Evolutionary conservation across 1,284 basidiomycete genomes (phyloP).

Genomic region (Megacollybia platyphylla): DNA sequence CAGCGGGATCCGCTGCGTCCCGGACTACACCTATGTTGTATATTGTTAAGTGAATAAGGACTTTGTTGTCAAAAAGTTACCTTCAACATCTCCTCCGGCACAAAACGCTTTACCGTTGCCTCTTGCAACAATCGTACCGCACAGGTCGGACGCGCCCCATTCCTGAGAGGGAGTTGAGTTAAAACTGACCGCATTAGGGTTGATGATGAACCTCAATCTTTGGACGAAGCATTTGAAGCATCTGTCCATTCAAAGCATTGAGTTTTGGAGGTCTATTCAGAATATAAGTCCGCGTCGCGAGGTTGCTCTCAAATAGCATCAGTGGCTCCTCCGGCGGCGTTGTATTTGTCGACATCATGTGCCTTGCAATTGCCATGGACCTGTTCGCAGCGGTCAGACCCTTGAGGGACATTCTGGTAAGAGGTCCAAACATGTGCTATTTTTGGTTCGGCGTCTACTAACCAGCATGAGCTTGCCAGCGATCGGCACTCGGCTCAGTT

Average conservation of each 20-base stretch:
- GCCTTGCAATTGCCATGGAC: slow-evolving; percentile 42
- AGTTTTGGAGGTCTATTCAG: slow-evolving; percentile 79
- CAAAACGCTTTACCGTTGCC: slow-evolving; percentile 83
- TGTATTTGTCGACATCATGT: slow-evolving; percentile 38
- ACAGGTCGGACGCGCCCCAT: slow-evolving; percentile 69
- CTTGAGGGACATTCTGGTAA: slow-evolving; percentile 31
- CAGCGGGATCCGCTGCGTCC: slow-evolving; percentile 32
- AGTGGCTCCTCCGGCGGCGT: slow-evolving; percentile 23
- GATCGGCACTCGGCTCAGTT: slow-evolving; percentile 37
- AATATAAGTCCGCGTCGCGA: slow-evolving; percentile 53
- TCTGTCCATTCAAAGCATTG: slow-evolving; percentile 78
- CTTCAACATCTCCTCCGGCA: slow-evolving; percentile 87
- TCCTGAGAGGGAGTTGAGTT: slow-evolving; percentile 32
- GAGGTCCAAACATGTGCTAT: background rate
- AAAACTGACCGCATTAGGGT: slow-evolving; percentile 6
- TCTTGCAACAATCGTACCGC: slow-evolving; percentile 67
- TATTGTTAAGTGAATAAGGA: slow-evolving; percentile 6
- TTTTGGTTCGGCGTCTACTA: no score
- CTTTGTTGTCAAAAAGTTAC: slow-evolving; percentile 30
- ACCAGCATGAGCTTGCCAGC: slow-evolving; percentile 15
- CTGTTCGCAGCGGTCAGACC: slow-evolving; percentile 28
- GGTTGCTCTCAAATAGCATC: slow-evolving; percentile 61
- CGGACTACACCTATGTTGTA: slow-evolving; percentile 38
- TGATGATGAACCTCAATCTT: slow-evolving; percentile 54
- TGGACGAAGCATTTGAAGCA: slow-evolving; percentile 66